Conservation (phyloP, 352 stramenopile species). For the Phytophthora podocarpi region DNA sequence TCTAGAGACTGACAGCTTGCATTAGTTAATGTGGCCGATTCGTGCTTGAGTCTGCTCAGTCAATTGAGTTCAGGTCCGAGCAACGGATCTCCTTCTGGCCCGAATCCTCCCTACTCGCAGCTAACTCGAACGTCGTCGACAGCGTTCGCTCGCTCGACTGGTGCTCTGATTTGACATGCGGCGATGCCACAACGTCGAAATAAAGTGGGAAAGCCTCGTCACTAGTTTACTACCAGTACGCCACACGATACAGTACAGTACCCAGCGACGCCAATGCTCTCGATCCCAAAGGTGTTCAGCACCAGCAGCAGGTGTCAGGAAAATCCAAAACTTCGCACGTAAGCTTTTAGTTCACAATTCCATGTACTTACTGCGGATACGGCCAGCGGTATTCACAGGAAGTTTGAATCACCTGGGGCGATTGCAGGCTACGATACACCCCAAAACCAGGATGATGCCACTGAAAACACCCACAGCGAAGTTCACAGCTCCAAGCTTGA, state of each 20-base stretch:
- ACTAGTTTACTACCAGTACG: neutral
- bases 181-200: neutral
- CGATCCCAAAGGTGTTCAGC: neutral
- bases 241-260: neutral
- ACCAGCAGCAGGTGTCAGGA: neutral
- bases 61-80: neutral
- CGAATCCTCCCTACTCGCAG: neutral
- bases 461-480: no score
- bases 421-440: no score
- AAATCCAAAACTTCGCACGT: no score
- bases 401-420: no score
- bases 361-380: no score
- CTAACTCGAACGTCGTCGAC: neutral
- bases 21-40: constrained; percentile 7
- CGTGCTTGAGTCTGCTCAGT: no score
- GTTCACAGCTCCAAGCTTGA: neutral
- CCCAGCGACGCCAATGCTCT: neutral
- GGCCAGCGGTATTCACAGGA: no score
- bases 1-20: neutral
- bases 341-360: no score
- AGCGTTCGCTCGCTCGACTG: neutral
- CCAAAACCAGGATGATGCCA: no score
- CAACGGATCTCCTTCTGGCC: constrained; percentile 6
- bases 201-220: neutral
- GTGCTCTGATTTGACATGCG: constrained; percentile 2